Evolutionary conservation across 1,284 basidiomycete genomes (phyloP).

Genomic region (Boletus hoseneyae): DNA sequence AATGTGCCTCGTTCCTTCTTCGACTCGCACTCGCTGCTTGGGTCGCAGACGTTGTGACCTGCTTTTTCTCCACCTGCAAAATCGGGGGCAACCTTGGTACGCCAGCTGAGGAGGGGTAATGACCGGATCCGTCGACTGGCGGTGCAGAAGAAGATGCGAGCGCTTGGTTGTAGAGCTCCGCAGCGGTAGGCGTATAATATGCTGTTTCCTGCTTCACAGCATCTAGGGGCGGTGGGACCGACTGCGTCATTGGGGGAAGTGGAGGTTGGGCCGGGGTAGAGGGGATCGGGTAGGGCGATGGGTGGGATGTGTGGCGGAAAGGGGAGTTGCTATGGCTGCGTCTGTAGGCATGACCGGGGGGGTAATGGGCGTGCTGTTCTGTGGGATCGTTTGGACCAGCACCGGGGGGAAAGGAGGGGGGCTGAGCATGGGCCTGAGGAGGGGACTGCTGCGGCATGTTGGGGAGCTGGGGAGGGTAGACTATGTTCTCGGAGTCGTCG

Average conservation of each 20-base stretch:
- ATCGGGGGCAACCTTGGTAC: slow-evolving; percentile 76
- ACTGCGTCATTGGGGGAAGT: slow-evolving; percentile 21
- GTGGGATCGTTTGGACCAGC: slow-evolving; percentile 34
- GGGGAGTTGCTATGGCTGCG: slow-evolving; percentile 37
- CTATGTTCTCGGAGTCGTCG: slow-evolving; percentile 25
- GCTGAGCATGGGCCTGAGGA: slow-evolving; percentile 24
- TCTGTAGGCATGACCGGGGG: slow-evolving; percentile 32
- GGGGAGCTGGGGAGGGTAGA: slow-evolving; percentile 25
- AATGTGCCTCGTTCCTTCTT: slow-evolving; percentile 86
- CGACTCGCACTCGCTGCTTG: slow-evolving; percentile 89
- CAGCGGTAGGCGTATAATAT: slow-evolving; percentile 42
- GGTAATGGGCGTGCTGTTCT: slow-evolving; percentile 32
- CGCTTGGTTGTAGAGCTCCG: slow-evolving; percentile 48
- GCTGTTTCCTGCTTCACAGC: slow-evolving; percentile 32
- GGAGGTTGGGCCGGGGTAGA: slow-evolving; percentile 36
- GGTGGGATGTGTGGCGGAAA: slow-evolving; percentile 33
- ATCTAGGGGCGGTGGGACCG: slow-evolving; percentile 7
- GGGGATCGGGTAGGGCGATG: slow-evolving; percentile 37
- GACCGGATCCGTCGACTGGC: slow-evolving; percentile 34
- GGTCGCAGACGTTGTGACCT: slow-evolving; percentile 93
- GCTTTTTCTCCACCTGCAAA: slow-evolving; percentile 84
- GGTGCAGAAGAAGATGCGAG: slow-evolving; percentile 30
- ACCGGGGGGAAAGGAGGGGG: slow-evolving; percentile 32
- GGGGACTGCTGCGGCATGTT: slow-evolving; percentile 31
- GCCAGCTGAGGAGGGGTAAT: slow-evolving; percentile 51